Base-by-base conservation (phyloP, 2,329 filamentous ascomycete species). In the Paraphoma chrysanthemicola region DNA sequence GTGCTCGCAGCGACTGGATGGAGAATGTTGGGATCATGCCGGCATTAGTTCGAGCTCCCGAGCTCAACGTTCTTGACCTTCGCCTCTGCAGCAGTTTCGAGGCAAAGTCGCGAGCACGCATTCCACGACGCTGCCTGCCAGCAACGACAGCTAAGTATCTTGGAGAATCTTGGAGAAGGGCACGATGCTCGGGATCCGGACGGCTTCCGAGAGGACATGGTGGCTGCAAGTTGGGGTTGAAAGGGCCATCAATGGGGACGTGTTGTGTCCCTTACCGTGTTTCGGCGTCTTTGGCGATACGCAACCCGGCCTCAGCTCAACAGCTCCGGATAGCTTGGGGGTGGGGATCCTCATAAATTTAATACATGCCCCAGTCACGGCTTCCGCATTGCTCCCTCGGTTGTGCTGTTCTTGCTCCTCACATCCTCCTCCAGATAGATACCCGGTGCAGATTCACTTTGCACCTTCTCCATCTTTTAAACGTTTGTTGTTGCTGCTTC, bases 291-390 rank as follows among this genome's bases (percentile, higher is more conserved):
- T 66, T 64, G 67, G 65, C 60, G 64, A 68, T 68, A 65, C 47
- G 61, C 61, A 55, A 46, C 51, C 61, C 56, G 72, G 71, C 63
- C 64, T 70, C 69, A 66, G 71, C 72, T 73, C 73, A 73, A 75
- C 72, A 73, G 64, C 63, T 67, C 65, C 71, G 67, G 67, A 64
- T 58, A 65, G 70, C 70, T 68, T 72, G 72, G 71, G 69, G 60
- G 55, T 67, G 63, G 60, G 51, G 38, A 31, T 33, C 49, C 30
- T 54, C 57, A 56, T 62, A 66, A 70, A 68, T 66, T 71, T 69
- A 67, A 67, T 67, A 72, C 54, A 59, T 54, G 59, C 56, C 44
- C 54, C 46, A 43, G 36, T 54, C 46, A 54, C 54, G 49, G 52
- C 41, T 41, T 38, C 47, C 43, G 28, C 23, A 23, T 23, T 23